phyloP scores from a whole-genome alignment of 2,329 filamentous ascomycete species.

The Mollisiaceae sp. region DNA sequence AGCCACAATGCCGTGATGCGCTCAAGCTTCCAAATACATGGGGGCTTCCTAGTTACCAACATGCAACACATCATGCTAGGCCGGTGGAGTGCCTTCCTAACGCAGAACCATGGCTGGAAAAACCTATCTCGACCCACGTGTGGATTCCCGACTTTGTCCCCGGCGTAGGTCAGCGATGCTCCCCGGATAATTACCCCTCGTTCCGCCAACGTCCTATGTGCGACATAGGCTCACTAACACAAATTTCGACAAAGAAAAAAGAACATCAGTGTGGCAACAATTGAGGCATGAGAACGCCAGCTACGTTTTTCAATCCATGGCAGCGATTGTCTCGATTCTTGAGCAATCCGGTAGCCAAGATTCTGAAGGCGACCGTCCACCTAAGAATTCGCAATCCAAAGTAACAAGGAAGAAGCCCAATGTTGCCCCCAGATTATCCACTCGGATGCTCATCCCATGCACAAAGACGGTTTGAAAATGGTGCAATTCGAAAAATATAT shows the following conservation, averaged over 20 bases:
- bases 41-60: background rate
- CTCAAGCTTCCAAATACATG: background rate
- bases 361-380: background rate
- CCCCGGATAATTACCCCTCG: background rate
- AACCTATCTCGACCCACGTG: background rate
- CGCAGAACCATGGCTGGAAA: background rate
- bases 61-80: too few species aligned
- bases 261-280: background rate
- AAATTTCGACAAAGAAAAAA: background rate
- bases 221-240: background rate
- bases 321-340: background rate
- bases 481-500: conserved; percentile 8
- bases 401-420: background rate
- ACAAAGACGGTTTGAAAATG: background rate
- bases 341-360: background rate
- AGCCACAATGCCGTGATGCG: conserved; percentile 1
- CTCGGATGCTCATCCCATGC: background rate
- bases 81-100: conserved; percentile 2
- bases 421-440: background rate
- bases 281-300: background rate
- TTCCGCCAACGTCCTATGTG: background rate
- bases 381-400: background rate
- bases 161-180: background rate
- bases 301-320: background rate
- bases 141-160: background rate